Evolutionary conservation across 257 asterid genomes (phyloP), one percentile per base, ranked within the genome.

Genomic region (Capsicum pubescens): DNA sequence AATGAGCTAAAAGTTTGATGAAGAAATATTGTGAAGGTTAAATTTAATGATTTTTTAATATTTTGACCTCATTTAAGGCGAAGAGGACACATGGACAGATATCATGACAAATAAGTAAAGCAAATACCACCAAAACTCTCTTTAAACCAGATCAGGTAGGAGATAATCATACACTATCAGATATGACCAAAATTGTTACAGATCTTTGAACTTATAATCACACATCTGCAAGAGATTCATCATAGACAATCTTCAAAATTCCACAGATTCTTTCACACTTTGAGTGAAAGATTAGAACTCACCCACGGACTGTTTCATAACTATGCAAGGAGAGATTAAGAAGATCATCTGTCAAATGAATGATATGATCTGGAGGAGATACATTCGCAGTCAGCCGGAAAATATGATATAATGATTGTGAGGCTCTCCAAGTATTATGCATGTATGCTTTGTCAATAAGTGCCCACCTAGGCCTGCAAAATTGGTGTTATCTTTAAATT

Each of bases 371-470:
- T 42, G 98, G 88, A 82, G 99, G 98, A 85, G 87, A 85, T 55
- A 87, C 52, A 85, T 90, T 92, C 79, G 88, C 89, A 63, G 87
- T 85, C n/a, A 88, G 84, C 58, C 95, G 95, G 89, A 86, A 92
- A 89, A 93, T 85, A 90, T 95, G 98, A 92, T 91, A 93, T 63
- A 97, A 90, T 79, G 99, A 88, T 82, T 97, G 99, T 72, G 99
- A 95, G 84, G 98, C 91, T 91, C 99, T 92, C 99, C 99, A 97
- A 80, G 97, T 95, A 88, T 89, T 92, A 83, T 95, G 99, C 98
- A 95, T 93, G 84, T 92, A 92, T 54, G 97, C 91, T 91, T 97
- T 95, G 93, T 97, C 98, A 32, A 93, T 88, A 78, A 92, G 93
- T 79, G 98, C 95, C 99, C 99, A 97, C 83, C 95, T 88, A 85